Conservation (phyloP, 129 eudicot genomes). For the Erigeron canadensis region DNA sequence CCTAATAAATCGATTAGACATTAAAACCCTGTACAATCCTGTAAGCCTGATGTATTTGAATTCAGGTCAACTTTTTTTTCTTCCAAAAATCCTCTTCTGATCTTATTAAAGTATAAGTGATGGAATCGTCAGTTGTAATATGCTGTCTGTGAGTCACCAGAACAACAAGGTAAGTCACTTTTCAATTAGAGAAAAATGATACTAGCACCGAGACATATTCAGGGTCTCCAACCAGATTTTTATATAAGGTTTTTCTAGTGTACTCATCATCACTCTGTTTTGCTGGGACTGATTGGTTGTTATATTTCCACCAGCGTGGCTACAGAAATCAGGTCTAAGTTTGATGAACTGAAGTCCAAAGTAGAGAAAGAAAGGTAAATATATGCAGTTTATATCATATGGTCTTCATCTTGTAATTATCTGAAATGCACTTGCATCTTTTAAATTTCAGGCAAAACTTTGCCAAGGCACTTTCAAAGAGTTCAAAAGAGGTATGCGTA, state of each 20-base stretch:
- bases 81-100: neutral
- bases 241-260: constrained; percentile 14
- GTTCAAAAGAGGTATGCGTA: constrained; percentile 86
- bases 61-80: neutral
- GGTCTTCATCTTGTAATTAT: constrained; percentile 8
- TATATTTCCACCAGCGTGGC: constrained; percentile 59
- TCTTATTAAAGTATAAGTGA: no score
- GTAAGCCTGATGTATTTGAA: neutral
- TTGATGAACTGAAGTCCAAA: constrained; percentile 78
- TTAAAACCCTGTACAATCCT: neutral
- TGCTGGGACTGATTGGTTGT: constrained; percentile 9
- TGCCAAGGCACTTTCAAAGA: constrained; percentile 89
- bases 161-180: constrained; percentile 9
- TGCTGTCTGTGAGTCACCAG: constrained; percentile 13
- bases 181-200: neutral
- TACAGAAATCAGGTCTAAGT: constrained; percentile 67
- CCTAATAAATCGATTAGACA: neutral
- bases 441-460: constrained; percentile 63
- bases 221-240: constrained; percentile 12
- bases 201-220: neutral
- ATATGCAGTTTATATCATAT: constrained; percentile 3
- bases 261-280: neutral
- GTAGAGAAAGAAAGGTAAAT: constrained; percentile 93
- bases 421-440: constrained; percentile 7
- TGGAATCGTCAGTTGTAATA: constrained; percentile 2